These are phyloP conservation scores for Physcia stellaris DNA, from an alignment of 495 filamentous ascomycete species.

Conservation along the genomic window DNA sequence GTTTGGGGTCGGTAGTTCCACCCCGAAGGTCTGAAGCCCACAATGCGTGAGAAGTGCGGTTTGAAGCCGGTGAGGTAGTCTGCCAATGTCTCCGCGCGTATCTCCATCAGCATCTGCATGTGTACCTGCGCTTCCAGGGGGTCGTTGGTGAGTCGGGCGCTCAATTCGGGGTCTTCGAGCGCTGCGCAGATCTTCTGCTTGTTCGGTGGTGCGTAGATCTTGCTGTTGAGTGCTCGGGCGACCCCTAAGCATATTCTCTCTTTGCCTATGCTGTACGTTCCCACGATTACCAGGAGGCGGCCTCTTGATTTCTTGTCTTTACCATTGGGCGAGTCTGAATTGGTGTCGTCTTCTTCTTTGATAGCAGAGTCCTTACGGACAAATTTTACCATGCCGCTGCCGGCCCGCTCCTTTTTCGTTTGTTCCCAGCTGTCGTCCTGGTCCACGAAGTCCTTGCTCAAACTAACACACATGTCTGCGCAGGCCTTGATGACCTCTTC, in stretches of 20 bases:
- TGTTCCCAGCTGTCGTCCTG: conserved; percentile 36
- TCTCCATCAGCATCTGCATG: conserved; percentile 91
- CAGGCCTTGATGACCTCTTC: conserved; percentile 76
- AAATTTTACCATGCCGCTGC: conserved; percentile 51
- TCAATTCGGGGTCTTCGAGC: conserved; percentile 75
- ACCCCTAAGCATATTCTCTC: conserved; percentile 91
- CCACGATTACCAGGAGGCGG: conserved; percentile 79
- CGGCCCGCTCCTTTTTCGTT: conserved; percentile 33
- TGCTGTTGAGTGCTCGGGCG: conserved; percentile 69
- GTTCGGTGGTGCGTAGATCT: conserved; percentile 73
- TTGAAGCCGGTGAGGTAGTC: conserved; percentile 72
- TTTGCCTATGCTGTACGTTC: conserved; percentile 97
- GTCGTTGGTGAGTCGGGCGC: conserved; percentile 58
- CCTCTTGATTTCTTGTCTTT: conserved; percentile 24
- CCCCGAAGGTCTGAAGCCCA: conserved; percentile 85
- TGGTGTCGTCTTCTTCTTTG: conserved; percentile 18
- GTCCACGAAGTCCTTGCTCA: conserved; percentile 43
- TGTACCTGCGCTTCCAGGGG: conserved; percentile 85
- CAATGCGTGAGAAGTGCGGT: conserved; percentile 65
- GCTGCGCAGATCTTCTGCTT: conserved; percentile 76
- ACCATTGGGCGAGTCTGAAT: conserved; percentile 9
- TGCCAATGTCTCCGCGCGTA: conserved; percentile 71
- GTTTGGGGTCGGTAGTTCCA: conserved; percentile 78
- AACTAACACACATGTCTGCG: conserved; percentile 68
- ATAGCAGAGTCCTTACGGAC: conserved; percentile 27